Evolutionary conservation across 148 eudicot genomes (phyloP).

Genomic region (Persicaria tinctoria): DNA sequence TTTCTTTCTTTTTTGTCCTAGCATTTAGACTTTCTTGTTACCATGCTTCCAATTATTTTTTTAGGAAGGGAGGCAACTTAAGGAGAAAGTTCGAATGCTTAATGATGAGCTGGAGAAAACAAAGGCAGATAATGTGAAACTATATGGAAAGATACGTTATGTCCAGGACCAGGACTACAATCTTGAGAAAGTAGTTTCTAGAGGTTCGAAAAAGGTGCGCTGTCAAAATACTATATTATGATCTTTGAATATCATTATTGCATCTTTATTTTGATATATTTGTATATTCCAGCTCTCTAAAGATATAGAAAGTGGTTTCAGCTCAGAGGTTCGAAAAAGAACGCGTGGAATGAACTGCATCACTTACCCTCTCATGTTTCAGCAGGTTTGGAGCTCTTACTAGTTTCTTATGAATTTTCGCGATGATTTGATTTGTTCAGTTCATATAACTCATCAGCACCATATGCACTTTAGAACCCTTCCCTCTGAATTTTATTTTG

Average conservation of each 20-base stretch:
- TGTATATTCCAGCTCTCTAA: slow-evolving; percentile 58
- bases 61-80: slow-evolving; percentile 86
- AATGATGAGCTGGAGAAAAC: slow-evolving; percentile 79
- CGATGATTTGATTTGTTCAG: too few relatives aligned
- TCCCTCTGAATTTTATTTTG: too few relatives aligned
- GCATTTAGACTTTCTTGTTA: not conserved
- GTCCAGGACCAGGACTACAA: slow-evolving; percentile 99
- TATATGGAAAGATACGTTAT: slow-evolving; percentile 95
- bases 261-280: not conserved
- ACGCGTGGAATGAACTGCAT: too few relatives aligned
- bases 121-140: slow-evolving; percentile 96
- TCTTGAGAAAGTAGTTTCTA: slow-evolving; percentile 85
- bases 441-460: too few relatives aligned
- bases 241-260: not conserved
- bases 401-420: too few relatives aligned
- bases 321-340: slow-evolving; percentile 97
- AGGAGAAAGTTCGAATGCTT: slow-evolving; percentile 72
- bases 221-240: not conserved
- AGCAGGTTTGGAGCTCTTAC: too few relatives aligned
- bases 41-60: not conserved
- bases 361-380: too few relatives aligned
- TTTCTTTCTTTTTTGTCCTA: not conserved
- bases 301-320: slow-evolving; percentile 87
- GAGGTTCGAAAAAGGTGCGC: slow-evolving; percentile 89
- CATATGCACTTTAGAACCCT: too few relatives aligned